phyloP scores from a whole-genome alignment of 805 yeast species.

The Naumovozyma baii region DNA sequence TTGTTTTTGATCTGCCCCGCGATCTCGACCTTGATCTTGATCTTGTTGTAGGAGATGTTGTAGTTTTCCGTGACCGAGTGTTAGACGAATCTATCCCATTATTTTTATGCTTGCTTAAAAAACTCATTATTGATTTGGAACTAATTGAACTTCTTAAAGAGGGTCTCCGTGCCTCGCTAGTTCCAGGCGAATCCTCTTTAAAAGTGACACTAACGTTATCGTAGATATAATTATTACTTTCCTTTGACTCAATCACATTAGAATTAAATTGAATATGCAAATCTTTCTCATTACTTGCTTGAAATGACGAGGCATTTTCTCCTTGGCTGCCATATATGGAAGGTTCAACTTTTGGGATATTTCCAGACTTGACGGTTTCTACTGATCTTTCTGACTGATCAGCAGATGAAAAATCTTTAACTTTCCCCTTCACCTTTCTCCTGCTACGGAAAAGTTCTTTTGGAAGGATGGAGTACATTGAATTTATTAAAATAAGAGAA shows the following conservation, averaged over 20 bases:
- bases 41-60: background rate
- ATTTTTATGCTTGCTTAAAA: background rate
- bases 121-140: background rate
- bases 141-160: background rate
- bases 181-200: too few relatives aligned
- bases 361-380: too few relatives aligned
- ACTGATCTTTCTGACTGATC: background rate
- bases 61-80: background rate
- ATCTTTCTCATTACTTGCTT: too few relatives aligned
- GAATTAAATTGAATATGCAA: background rate
- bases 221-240: background rate
- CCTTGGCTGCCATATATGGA: too few relatives aligned
- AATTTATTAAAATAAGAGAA: too few relatives aligned
- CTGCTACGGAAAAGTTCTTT: background rate
- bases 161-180: background rate
- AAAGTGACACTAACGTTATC: background rate
- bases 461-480: background rate
- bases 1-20: background rate
- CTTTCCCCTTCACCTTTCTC: background rate
- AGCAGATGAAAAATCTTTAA: background rate
- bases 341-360: too few relatives aligned
- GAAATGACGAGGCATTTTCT: too few relatives aligned
- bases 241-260: background rate
- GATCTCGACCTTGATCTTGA: background rate
- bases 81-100: too few relatives aligned